phyloP scores from a whole-genome alignment of 208 protist genomes.

The Acanthamoeba sp. region DNA sequence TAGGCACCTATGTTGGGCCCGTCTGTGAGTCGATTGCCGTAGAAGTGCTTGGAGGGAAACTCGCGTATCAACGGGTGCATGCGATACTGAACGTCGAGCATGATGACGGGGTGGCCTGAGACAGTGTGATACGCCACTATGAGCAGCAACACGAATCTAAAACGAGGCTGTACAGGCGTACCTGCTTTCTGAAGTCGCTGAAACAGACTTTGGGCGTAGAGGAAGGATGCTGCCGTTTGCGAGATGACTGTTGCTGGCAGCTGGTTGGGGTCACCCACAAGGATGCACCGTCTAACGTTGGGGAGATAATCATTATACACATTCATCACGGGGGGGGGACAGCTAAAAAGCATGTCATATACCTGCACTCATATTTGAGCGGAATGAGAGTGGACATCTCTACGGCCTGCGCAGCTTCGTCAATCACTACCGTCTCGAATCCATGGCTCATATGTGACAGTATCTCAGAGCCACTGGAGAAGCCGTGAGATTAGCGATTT shows the following conservation, averaged over 20 bases:
- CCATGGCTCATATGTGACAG: constrained; percentile 78
- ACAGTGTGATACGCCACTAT: constrained; percentile 1
- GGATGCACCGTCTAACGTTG: constrained; percentile 78
- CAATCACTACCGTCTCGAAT: constrained; percentile 90
- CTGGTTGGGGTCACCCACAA: constrained; percentile 91
- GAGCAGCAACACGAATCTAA: not conserved
- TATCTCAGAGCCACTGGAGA: constrained; percentile 73
- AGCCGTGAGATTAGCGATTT: not conserved
- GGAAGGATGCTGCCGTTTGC: constrained; percentile 15
- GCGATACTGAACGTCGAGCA: constrained; percentile 89
- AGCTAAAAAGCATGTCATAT: not conserved
- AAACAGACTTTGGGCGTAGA: constrained; percentile 81
- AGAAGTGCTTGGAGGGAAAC: constrained; percentile 88
- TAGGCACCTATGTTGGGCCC: constrained; percentile 42
- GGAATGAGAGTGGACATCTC: constrained; percentile 89
- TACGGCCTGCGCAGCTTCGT: constrained; percentile 89
- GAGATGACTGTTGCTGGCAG: constrained; percentile 85
- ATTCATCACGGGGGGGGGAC: no score
- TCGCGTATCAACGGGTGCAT: constrained; percentile 88
- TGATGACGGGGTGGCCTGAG: not conserved
- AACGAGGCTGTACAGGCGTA: not conserved
- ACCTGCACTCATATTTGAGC: constrained; percentile 76
- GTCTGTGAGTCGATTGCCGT: constrained; percentile 77
- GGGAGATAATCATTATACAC: not conserved
- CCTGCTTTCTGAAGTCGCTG: constrained; percentile 69